Evolutionary conservation across 2,329 filamentous ascomycete genomes (phyloP), one percentile per base, ranked within the genome.

Genomic region (Fusarium udum): DNA sequence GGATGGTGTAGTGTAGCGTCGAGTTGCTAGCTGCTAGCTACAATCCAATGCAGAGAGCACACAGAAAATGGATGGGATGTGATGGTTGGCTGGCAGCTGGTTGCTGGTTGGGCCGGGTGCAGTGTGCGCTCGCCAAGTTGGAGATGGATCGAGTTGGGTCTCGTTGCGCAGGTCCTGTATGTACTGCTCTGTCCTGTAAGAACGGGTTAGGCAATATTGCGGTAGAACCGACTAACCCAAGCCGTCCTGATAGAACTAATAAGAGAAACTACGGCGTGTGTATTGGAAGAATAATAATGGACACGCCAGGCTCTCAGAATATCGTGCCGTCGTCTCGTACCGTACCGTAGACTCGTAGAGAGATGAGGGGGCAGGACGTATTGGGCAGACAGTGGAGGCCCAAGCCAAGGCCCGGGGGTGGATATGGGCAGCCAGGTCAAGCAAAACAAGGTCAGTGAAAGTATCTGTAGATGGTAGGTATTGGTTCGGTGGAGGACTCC

Each of bases 361-460:
- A 68, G 49, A 63, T 73, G 68, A 68, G 75, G 63, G 62, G 72
- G 66, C 57, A 77, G 70, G 67, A 77, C 36, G 73, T 65, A 76
- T 77, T 74, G 74, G 75, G 71, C 71, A 75, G 75, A 61, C 61
- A 74, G 73, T 77, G 75, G 75, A 77, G 75, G 75, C 75, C 75
- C 73, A 76, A 77, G 64, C 73, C 73, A 77, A 77, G 71, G 66
- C 75, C 70, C 42, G 73, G 74, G 71, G 71, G 66, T 73, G 67
- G 65, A 49, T 67, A 67, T 67, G 61, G 45, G 59, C 32, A 43
- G 48, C 34, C 28, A 55, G 15, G 34, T 39, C 51, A 53, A 53
- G 24, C 24, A 46, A 53, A 53, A 26, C 34, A 46, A 56, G 58
- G 40, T 43, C 51, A 31, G 39, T 65, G 56, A 28, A 56, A 49